These are phyloP conservation scores for Scutellaria galericulata DNA, from an alignment of 257 asterid genomes.

Conservation along the genomic window DNA sequence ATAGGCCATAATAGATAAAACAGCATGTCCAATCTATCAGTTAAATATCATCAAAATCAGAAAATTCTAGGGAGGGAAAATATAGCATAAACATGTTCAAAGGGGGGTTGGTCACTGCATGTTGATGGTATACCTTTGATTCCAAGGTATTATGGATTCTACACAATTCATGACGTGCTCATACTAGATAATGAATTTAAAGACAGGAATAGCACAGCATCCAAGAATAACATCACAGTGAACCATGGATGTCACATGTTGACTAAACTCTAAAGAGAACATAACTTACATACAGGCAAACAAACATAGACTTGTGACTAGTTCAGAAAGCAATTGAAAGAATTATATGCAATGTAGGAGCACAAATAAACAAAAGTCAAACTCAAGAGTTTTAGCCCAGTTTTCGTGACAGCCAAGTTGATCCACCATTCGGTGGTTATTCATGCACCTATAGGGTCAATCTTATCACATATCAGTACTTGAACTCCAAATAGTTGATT, in stretches of 20 bases:
- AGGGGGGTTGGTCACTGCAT: background rate
- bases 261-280: too few relatives aligned
- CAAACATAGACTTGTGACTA: background rate
- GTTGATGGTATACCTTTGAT: background rate
- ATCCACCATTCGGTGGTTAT: background rate
- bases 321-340: background rate
- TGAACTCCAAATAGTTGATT: constrained; percentile 10
- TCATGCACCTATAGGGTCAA: background rate
- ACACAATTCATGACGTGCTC: background rate
- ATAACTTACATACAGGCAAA: too few relatives aligned
- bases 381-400: background rate
- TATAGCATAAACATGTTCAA: constrained; percentile 4
- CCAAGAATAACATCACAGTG: background rate
- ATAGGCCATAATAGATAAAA: constrained; percentile 21
- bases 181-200: background rate
- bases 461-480: constrained; percentile 6
- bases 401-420: too few relatives aligned
- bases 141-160: background rate
- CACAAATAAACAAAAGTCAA: constrained; percentile 9
- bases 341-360: background rate
- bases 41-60: constrained; percentile 19
- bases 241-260: background rate
- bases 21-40: constrained; percentile 11
- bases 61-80: background rate
- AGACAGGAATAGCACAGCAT: background rate